Percentiles rank a stretch among this genome's conserved stretches.
Evolutionary conservation across 352 stramenopile species (phyloP).

Genomic region (Pythium vanterpoolii): DNA sequence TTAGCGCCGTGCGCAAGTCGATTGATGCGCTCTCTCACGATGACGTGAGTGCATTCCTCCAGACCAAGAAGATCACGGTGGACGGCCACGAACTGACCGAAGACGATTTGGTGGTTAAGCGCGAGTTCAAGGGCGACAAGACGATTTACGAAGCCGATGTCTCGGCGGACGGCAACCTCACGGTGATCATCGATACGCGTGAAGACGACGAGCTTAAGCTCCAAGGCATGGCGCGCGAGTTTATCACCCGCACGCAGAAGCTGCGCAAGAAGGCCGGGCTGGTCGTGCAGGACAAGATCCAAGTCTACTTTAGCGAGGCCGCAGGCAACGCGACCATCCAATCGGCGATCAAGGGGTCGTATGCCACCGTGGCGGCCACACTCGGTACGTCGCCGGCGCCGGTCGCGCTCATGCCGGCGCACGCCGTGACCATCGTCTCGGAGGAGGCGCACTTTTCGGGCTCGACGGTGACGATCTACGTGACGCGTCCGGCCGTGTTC

Average conservation of each 20-base stretch:
- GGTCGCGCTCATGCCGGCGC: constrained; percentile 45
- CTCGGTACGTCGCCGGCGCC: constrained; percentile 64
- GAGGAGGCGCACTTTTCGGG: constrained; percentile 70
- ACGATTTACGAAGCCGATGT: constrained; percentile 91
- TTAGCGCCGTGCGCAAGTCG: constrained; percentile 89
- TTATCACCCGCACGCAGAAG: constrained; percentile 98
- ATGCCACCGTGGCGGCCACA: constrained; percentile 50
- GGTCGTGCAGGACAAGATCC: constrained; percentile 93
- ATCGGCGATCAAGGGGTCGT: constrained; percentile 53
- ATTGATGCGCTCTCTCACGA: constrained; percentile 72
- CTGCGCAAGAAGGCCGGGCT: constrained; percentile 96
- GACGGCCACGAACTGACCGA: constrained; percentile 70
- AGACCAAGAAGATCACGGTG: constrained; percentile 81
- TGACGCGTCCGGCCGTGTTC: constrained; percentile 70
- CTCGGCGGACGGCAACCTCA: constrained; percentile 87
- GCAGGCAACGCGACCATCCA: constrained; percentile 55
- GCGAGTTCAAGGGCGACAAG: constrained; percentile 91
- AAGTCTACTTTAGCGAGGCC: constrained; percentile 93
- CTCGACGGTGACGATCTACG: constrained; percentile 61
- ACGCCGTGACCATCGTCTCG: constrained; percentile 68
- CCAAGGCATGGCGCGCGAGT: constrained; percentile 92
- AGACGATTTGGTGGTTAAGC: constrained; percentile 94
- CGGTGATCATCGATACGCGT: constrained; percentile 94
- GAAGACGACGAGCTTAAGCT: constrained; percentile 95
- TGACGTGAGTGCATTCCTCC: constrained; percentile 58